A percentile compares a stretch with the other conserved stretches of the same genome.
Conservation (phyloP, 2,329 filamentous ascomycete genomes). For the Hypomyces rosellus region DNA sequence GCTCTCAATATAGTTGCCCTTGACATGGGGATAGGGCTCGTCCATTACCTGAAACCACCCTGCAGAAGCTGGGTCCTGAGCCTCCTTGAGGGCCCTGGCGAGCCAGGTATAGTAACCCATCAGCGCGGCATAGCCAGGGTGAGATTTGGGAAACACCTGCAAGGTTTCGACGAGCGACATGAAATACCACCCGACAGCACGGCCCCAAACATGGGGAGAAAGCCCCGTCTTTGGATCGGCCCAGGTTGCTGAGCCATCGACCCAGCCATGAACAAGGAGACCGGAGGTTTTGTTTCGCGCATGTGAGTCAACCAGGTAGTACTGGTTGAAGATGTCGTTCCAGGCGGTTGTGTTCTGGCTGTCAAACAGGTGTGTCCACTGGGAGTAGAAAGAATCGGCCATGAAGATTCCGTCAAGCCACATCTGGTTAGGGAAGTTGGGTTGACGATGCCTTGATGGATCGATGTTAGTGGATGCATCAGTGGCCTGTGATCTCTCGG, state of each 20-base stretch:
- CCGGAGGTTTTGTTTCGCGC: slow-evolving; percentile 33
- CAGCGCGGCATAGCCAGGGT: slow-evolving; percentile 31
- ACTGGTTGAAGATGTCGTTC: slow-evolving; percentile 39
- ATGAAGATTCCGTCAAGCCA: slow-evolving; percentile 53
- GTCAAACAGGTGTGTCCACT: slow-evolving; percentile 34
- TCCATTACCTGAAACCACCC: slow-evolving; percentile 56
- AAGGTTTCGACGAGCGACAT: slow-evolving; percentile 45
- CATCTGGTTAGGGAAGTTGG: slow-evolving; percentile 47
- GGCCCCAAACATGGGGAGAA: slow-evolving; percentile 45
- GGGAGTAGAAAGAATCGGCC: slow-evolving; percentile 39
- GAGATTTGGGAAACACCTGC: slow-evolving; percentile 36
- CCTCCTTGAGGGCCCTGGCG: slow-evolving; percentile 34
- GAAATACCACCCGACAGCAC: slow-evolving; percentile 48
- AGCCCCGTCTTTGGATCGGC: slow-evolving; percentile 43
- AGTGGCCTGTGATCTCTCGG: too few relatives aligned
- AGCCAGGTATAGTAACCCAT: slow-evolving; percentile 34
- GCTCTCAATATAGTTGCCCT: slow-evolving; percentile 55
- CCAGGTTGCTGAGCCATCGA: slow-evolving; percentile 41
- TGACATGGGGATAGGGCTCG: slow-evolving; percentile 36
- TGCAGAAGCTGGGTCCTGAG: slow-evolving; percentile 34
- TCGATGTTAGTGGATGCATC: background rate
- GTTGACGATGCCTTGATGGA: slow-evolving; percentile 30
- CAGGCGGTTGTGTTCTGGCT: slow-evolving; percentile 33
- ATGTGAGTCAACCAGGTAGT: slow-evolving; percentile 38
- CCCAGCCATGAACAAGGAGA: slow-evolving; percentile 49